Conservation (phyloP, 768 basidiomycete species). For the Russula dissimulans region DNA sequence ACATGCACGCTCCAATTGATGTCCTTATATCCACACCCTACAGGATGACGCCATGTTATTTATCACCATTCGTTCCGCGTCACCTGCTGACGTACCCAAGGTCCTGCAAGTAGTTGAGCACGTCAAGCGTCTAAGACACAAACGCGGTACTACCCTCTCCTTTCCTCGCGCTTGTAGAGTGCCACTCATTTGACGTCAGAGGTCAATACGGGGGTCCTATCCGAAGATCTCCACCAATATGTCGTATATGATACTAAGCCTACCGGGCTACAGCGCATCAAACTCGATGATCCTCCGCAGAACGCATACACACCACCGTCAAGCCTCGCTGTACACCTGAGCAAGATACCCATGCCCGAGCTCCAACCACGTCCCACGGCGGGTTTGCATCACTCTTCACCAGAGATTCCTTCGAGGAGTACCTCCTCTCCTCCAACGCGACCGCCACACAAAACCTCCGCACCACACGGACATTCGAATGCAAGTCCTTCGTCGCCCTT, state of each 20-base stretch:
- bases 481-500: neutral
- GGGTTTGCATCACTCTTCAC: constrained; percentile 19
- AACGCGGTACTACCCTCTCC: constrained; percentile 42
- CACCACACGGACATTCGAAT: neutral
- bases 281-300: constrained; percentile 41
- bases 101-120: constrained; percentile 75
- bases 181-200: neutral
- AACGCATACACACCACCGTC: constrained; percentile 54
- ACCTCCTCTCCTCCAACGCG: neutral
- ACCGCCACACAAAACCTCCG: neutral
- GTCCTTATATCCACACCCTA: neutral
- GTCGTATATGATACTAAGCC: constrained; percentile 55
- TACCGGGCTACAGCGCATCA: constrained; percentile 49
- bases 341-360: constrained; percentile 85
- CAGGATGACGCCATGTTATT: constrained; percentile 79
- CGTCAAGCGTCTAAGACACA: constrained; percentile 66
- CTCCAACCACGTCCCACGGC: constrained; percentile 44
- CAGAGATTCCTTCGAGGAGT: neutral
- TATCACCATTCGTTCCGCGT: constrained; percentile 59
- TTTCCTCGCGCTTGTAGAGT: no score
- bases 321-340: constrained; percentile 62
- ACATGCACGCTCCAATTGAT: no score
- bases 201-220: constrained; percentile 31
- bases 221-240: constrained; percentile 64
- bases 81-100: constrained; percentile 58